Evolutionary conservation across 805 yeast genomes (phyloP), one percentile per base, ranked within the genome.

Genomic region (Gaillardinia entomophila): DNA sequence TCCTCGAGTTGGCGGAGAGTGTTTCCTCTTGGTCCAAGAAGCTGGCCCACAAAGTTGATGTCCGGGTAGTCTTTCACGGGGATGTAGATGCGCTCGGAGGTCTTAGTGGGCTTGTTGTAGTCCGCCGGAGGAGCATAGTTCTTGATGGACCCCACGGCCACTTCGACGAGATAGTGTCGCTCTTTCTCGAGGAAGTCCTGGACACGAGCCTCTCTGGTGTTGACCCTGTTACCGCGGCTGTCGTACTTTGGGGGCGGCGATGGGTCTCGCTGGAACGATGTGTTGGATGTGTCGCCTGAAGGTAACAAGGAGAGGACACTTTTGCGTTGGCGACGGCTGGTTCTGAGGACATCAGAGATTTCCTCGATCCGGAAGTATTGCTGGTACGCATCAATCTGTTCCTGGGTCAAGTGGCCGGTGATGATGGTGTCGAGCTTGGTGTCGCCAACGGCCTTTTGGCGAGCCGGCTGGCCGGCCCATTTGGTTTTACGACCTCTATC

Each of bases 161-260:
- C 60, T 43, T 83, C 88, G n/a, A 94, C 80, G 31, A 92, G 62
- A 27, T 66, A 64, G 51, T 86, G 83, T 38, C 97, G 69, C 57
- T 92, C 97, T 35, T 77, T 76, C 46, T 87, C 95, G 27, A 82
- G 60, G 28, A 67, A 66, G 33, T 74, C 71, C 32, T 68, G 64
- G 38, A 76, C 75, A 32, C 95, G 63, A 28, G 62, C 71, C 32
- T 84, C 95, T 34, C 94, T 63, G 0, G 97, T 88, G 53, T 92
- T 92, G 7, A 76, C 77, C 49, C 97, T 78, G 51, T 77, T 80
- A 28, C 99, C 99, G 15, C 64, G 58, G 19, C 68, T 56, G 58
- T 92, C 97, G 57, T 92, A 92, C 36, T 74, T 75, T 1, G 98
- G 98, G 2, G 96, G 88, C 0, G 97, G 97, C 2, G 96, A 85